Conservation (phyloP, 179 eudicot species). For the Corrigiola litoralis region DNA sequence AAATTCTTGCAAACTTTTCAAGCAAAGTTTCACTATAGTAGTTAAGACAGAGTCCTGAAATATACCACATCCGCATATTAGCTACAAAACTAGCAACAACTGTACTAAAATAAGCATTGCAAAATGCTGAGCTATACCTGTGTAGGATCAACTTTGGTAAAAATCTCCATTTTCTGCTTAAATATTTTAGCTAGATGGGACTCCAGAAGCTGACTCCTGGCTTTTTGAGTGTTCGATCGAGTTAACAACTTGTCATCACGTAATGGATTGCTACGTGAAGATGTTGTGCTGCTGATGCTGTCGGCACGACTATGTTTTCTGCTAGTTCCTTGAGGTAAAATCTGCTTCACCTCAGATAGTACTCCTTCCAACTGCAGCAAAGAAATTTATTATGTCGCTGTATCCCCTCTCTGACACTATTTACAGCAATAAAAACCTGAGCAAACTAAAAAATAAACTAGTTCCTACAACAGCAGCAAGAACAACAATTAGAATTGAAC, state of each 20-base stretch:
- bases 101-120: background rate
- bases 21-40: slow-evolving; percentile 73
- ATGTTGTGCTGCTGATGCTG: slow-evolving; percentile 85
- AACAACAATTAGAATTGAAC: too few species aligned
- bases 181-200: slow-evolving; percentile 86
- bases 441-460: too few species aligned
- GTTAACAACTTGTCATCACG: slow-evolving; percentile 63
- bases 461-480: too few species aligned
- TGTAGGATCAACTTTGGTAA: slow-evolving; percentile 92
- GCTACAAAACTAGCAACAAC: slow-evolving; percentile 18
- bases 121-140: slow-evolving; percentile 43
- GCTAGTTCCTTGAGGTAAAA: slow-evolving; percentile 72
- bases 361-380: slow-evolving; percentile 57
- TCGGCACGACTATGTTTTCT: slow-evolving; percentile 81
- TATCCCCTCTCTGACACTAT: too few species aligned
- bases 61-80: slow-evolving; percentile 12
- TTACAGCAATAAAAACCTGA: too few species aligned
- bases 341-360: slow-evolving; percentile 67
- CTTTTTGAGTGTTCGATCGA: slow-evolving; percentile 75
- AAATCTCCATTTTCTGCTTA: slow-evolving; percentile 93
- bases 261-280: slow-evolving; percentile 90
- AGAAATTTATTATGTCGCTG: slow-evolving; percentile 3
- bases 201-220: slow-evolving; percentile 93
- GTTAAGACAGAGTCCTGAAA: slow-evolving; percentile 85
- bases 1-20: slow-evolving; percentile 92